A percentile compares a stretch with the other conserved stretches of the same genome.
phyloP scores from a whole-genome alignment of 495 filamentous ascomycete genomes.

The Penicillium psychrofluorescens region DNA sequence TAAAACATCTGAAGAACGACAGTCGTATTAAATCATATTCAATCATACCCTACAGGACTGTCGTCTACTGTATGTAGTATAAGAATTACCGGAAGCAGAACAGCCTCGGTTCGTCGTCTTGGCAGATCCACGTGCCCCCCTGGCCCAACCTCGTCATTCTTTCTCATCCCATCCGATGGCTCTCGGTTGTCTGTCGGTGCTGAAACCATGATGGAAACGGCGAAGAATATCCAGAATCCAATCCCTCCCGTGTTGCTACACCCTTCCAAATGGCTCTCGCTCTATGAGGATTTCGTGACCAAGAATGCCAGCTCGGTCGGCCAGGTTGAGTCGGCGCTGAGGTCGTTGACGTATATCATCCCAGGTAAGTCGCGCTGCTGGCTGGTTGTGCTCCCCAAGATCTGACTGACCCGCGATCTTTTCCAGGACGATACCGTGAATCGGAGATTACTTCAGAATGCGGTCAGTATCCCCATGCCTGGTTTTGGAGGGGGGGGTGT shows the following conservation, averaged over 20 bases:
- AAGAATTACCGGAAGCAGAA: not conserved
- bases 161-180: slow-evolving; percentile 1
- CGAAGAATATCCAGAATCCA: slow-evolving; percentile 19
- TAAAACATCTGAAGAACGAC: slow-evolving; percentile 13
- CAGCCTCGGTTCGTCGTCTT: slow-evolving; percentile 16
- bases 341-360: slow-evolving; percentile 91
- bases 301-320: slow-evolving; percentile 87
- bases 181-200: not conserved
- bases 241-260: slow-evolving; percentile 35
- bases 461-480: slow-evolving; percentile 29
- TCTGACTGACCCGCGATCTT: not conserved
- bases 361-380: slow-evolving; percentile 49
- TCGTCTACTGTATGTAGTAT: no score
- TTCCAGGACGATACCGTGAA: slow-evolving; percentile 78
- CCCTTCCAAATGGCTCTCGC: slow-evolving; percentile 66
- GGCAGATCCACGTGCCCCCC: slow-evolving; percentile 4
- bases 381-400: not conserved
- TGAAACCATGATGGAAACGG: slow-evolving; percentile 25
- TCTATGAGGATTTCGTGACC: slow-evolving; percentile 88
- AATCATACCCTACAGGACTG: no score
- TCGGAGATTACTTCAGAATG: slow-evolving; percentile 92
- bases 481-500: not conserved
- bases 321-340: slow-evolving; percentile 86
- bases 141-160: slow-evolving; percentile 1
- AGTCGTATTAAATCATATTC: not conserved